Base-by-base conservation (phyloP, 768 basidiomycete genomes). In the Agrocybe pediades region DNA sequence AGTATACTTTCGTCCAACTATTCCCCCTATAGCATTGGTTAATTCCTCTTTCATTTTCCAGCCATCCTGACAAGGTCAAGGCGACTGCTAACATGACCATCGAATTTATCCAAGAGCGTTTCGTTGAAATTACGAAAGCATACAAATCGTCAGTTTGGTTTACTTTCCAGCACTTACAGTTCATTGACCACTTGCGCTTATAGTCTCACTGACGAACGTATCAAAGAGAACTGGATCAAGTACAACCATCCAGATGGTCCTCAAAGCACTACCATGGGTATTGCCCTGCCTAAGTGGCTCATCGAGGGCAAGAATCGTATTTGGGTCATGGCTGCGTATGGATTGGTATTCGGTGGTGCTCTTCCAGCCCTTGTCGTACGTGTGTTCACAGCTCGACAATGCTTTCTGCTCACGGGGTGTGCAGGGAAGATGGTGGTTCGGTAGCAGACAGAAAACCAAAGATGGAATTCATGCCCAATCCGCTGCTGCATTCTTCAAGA, bases 231-330 rank as follows among this genome's bases (percentile, higher is more conserved):
- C 70, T 86, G 86, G 74, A 84, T 90, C 60, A 76, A 86, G 30
- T 98, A 90, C 59, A 94, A 95, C 2, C 89, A 99, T 65, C 97
- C 97, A 0, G 97, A 99, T 68, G 97, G 97, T 6, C 88, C 92
- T n/a, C 94, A 98, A 66, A 90, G 93, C 64, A 78, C 95, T 24
- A 85, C 89, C 15, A 92, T 95, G 83, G 95, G 95, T 48, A 95
- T 99, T 59, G 97, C 97, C 0, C 76, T 99, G 5, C 97, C 97
- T 0, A 78, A 83, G 50, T 98, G 95, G 94, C 85, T 99, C 51
- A 80, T 99, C 46, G 94, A 95, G 63, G 83, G 90, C 39, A 84
- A 91, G 64, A 97, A 98, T 71, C 93, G 88, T 56, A 81, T 91
- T 24, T 95, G 88, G 86, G 92, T 98, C 1, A 80, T 99, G 41